These are phyloP conservation scores for Suhomyces choctaworum DNA, from an alignment of 1,139 yeast genomes.

Conservation along the genomic window DNA sequence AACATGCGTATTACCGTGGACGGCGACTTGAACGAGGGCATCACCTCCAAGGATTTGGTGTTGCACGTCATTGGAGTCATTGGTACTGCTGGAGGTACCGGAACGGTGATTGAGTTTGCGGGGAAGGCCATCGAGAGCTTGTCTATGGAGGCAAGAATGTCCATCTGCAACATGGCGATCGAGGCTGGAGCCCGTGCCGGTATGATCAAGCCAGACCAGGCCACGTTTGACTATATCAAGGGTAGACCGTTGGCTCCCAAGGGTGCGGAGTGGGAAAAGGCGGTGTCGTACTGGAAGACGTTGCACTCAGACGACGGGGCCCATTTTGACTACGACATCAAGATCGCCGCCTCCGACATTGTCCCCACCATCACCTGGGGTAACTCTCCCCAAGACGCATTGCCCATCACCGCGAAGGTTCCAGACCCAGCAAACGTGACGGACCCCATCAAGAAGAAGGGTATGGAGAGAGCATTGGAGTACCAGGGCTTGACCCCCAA, in stretches of 20 bases:
- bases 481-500: conserved; percentile 91
- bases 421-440: conserved; percentile 79
- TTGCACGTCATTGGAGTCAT: conserved; percentile 93
- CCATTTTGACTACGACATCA: conserved; percentile 78
- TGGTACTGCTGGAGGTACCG: conserved; percentile 99
- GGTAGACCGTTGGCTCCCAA: conserved; percentile 94
- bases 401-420: conserved; percentile 85
- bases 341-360: conserved; percentile 79
- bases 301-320: conserved; percentile 88
- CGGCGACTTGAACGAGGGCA: conserved; percentile 82
- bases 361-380: conserved; percentile 99
- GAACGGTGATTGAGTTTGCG: conserved; percentile 93
- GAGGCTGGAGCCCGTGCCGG: conserved; percentile 99
- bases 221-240: conserved; percentile 81
- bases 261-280: conserved; percentile 94
- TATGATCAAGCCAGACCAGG: conserved; percentile 94
- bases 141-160: conserved; percentile 99
- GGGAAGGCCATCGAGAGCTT: conserved; percentile 89
- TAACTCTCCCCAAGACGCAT: conserved; percentile 97
- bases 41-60: conserved; percentile 92
- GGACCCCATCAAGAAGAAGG: conserved; percentile 77
- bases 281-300: conserved; percentile 86
- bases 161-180: conserved; percentile 97
- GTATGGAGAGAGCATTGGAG: conserved; percentile 85
- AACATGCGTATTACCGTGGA: conserved; percentile 88